Percentiles rank a stretch among this genome's conserved stretches.
phyloP scores from a whole-genome alignment of 345 rosid genomes.

The Stellera chamaejasme region DNA sequence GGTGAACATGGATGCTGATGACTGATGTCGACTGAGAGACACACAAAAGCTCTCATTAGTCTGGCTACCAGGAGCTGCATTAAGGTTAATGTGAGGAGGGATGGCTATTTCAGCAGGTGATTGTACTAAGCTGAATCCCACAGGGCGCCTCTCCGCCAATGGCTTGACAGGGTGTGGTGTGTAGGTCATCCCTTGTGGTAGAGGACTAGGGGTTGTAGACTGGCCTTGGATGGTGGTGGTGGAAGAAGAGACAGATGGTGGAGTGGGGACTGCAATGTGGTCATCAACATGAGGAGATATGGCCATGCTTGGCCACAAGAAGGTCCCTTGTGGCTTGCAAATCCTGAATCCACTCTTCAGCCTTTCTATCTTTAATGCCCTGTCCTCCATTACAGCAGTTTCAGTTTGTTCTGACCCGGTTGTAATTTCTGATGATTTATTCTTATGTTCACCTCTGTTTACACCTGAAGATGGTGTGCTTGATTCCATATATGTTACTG shows the following conservation, averaged over 20 bases:
- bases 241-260: constrained; percentile 40
- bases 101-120: constrained; percentile 9
- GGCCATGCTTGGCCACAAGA: constrained; percentile 63
- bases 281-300: constrained; percentile 21
- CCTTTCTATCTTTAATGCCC: constrained; percentile 40
- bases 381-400: constrained; percentile 26
- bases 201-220: not conserved
- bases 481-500: constrained; percentile 10
- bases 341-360: constrained; percentile 73
- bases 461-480: constrained; percentile 9
- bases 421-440: constrained; percentile 1
- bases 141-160: constrained; percentile 34
- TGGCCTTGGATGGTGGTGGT: constrained; percentile 13
- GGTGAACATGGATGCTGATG: constrained; percentile 20
- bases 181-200: not conserved
- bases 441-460: constrained; percentile 6
- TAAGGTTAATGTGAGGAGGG: constrained; percentile 37
- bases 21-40: constrained; percentile 13
- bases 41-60: constrained; percentile 10
- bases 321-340: constrained; percentile 72
- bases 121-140: constrained; percentile 12
- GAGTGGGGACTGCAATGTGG: constrained; percentile 25
- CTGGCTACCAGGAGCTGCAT: constrained; percentile 32
- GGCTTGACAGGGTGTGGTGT: constrained; percentile 30
- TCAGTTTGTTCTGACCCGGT: constrained; percentile 14